Conservation (phyloP, 2,329 filamentous ascomycete species). For the Microcyclospora tardicrescens region DNA sequence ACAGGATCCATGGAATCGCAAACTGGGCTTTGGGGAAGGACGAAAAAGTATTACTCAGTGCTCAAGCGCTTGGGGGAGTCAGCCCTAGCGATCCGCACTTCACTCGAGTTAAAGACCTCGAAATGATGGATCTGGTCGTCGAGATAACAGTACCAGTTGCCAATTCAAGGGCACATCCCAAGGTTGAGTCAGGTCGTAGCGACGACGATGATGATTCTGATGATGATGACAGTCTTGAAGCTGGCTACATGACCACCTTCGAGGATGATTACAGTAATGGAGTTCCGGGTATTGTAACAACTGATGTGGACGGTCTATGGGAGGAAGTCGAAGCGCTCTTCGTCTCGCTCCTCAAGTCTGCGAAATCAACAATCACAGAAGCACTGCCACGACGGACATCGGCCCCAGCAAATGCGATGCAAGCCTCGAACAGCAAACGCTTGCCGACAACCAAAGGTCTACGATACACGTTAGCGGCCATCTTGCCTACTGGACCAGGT, state of each 20-base stretch:
- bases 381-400: conserved; percentile 7
- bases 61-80: conserved; percentile 53
- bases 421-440: too few relatives aligned
- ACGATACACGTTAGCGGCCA: conserved; percentile 28
- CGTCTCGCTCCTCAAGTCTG: neutral
- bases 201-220: conserved; percentile 1
- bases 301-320: neutral
- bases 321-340: neutral
- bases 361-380: conserved; percentile 11
- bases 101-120: conserved; percentile 58
- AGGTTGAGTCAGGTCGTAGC: neutral
- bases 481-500: conserved; percentile 46
- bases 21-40: conserved; percentile 72
- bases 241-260: conserved; percentile 38
- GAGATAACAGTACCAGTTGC: conserved; percentile 27
- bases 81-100: conserved; percentile 76
- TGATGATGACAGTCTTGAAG: conserved; percentile 23
- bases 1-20: conserved; percentile 68
- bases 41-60: conserved; percentile 70
- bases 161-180: neutral
- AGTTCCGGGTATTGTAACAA: conserved; percentile 1
- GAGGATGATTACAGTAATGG: conserved; percentile 37
- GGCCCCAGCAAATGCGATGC: neutral
- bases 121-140: conserved; percentile 61
- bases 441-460: neutral